Conservation (phyloP, 805 yeast species). For the Tetrapisispora phaffii region DNA sequence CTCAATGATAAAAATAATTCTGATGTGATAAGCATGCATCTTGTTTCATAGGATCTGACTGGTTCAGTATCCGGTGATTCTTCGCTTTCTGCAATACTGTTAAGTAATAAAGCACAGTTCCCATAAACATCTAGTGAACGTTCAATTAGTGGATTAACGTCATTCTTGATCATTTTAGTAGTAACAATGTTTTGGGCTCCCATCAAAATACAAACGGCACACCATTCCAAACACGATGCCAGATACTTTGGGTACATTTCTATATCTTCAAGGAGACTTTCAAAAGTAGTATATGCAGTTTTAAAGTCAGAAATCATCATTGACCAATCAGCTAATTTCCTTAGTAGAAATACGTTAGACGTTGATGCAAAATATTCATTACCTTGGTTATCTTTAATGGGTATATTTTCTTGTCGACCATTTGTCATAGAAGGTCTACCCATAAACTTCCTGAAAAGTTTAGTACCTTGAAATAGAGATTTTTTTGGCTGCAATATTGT, state of each 20-base stretch:
- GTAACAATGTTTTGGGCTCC: slow-evolving; percentile 38
- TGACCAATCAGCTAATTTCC: slow-evolving; percentile 88
- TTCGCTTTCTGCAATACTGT: slow-evolving; percentile 30
- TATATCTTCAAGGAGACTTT: slow-evolving; percentile 68
- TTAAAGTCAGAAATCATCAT: slow-evolving; percentile 85
- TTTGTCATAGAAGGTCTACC: slow-evolving; percentile 9
- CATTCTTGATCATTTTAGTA: slow-evolving; percentile 35
- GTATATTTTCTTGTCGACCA: slow-evolving; percentile 10
- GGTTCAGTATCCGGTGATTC: slow-evolving; percentile 35
- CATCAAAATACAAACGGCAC: slow-evolving; percentile 61
- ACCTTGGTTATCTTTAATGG: slow-evolving; percentile 37
- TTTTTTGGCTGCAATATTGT: slow-evolving; percentile 65
- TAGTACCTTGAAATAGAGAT: slow-evolving; percentile 59
- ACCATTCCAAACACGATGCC: slow-evolving; percentile 85
- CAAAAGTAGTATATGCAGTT: slow-evolving; percentile 76
- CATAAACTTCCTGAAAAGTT: slow-evolving; percentile 41
- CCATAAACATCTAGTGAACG: slow-evolving; percentile 26
- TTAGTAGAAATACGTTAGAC: slow-evolving; percentile 59
- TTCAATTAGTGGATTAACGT: slow-evolving; percentile 34
- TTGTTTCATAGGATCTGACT: slow-evolving; percentile 49
- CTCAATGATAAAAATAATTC: slow-evolving; percentile 50
- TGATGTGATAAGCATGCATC: slow-evolving; percentile 55
- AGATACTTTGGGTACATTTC: slow-evolving; percentile 36
- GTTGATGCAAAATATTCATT: slow-evolving; percentile 52
- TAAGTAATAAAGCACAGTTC: slow-evolving; percentile 17